Conservation (phyloP, 179 eudicot species). For the Pouteria campechiana region DNA sequence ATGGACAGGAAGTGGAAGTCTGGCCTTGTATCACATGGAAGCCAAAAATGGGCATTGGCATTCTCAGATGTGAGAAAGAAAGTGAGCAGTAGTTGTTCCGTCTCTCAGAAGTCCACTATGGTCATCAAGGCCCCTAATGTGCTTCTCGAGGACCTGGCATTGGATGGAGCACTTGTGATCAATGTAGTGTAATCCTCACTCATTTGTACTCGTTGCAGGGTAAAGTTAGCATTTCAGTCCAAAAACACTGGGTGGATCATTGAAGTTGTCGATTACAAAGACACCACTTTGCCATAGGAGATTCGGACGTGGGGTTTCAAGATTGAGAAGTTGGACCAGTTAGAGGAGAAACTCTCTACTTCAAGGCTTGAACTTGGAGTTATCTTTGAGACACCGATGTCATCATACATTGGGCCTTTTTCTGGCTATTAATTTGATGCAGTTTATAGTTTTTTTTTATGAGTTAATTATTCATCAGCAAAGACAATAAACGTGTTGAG, state of each 20-base stretch:
- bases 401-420: too few relatives aligned
- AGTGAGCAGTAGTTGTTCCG: constrained; percentile 42
- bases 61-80: constrained; percentile 65
- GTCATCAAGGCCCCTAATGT: constrained; percentile 62
- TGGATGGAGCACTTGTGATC: constrained; percentile 83
- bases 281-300: constrained; percentile 66
- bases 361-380: constrained; percentile 35
- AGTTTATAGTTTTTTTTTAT: too few relatives aligned
- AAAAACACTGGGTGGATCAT: constrained; percentile 77
- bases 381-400: too few relatives aligned
- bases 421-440: too few relatives aligned
- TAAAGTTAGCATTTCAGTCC: constrained; percentile 59
- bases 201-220: too few relatives aligned
- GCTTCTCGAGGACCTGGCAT: constrained; percentile 49
- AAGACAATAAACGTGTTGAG: too few relatives aligned
- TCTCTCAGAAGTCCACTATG: constrained; percentile 74
- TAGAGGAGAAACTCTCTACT: constrained; percentile 59
- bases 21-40: constrained; percentile 93
- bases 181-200: too few relatives aligned
- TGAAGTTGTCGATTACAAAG: constrained; percentile 59
- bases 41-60: constrained; percentile 84
- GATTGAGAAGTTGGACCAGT: constrained; percentile 68
- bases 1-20: constrained; percentile 91
- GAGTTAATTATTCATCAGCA: too few relatives aligned
- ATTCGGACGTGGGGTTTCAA: constrained; percentile 76